These are phyloP conservation scores for Agarophyton chilense DNA, from an alignment of 23 red algal species.

Conservation along the genomic window DNA sequence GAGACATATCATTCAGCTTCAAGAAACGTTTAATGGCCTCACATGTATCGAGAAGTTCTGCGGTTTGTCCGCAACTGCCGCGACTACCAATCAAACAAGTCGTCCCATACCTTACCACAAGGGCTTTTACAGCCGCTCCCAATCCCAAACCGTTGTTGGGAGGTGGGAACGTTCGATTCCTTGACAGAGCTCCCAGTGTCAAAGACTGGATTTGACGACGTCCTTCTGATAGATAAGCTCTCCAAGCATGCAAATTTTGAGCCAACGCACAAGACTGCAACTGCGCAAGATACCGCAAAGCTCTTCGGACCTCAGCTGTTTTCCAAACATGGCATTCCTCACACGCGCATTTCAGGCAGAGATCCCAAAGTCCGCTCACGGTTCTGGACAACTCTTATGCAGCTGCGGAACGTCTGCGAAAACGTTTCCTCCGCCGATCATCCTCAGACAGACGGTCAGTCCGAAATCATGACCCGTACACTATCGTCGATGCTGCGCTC, in stretches of 20 bases:
- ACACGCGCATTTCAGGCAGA: not conserved
- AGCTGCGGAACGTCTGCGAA: not conserved
- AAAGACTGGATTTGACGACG: too few species aligned
- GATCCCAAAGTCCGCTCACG: not conserved
- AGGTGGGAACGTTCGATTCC: too few species aligned
- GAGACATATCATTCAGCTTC: too few species aligned
- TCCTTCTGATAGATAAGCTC: slow-evolving; percentile 28
- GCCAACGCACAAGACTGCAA: not conserved
- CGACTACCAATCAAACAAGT: too few species aligned
- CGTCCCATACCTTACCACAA: too few species aligned
- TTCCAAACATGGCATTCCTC: not conserved
- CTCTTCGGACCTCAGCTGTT: slow-evolving; percentile 12
- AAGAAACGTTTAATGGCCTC: too few species aligned
- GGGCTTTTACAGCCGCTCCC: too few species aligned
- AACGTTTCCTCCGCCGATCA: slow-evolving; percentile 2
- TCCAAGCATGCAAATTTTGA: slow-evolving; percentile 34
- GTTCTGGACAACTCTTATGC: slow-evolving; percentile 11
- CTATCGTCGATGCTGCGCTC: not conserved
- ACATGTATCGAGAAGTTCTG: too few species aligned
- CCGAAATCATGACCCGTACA: not conserved
- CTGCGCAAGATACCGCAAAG: not conserved
- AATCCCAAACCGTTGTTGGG: too few species aligned
- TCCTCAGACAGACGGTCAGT: too few species aligned
- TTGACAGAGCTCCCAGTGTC: too few species aligned
- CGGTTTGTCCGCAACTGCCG: too few species aligned